A percentile compares a stretch with the other conserved stretches of the same genome.
phyloP scores from a whole-genome alignment of 179 eudicot genomes.

The Silene vulgaris region DNA sequence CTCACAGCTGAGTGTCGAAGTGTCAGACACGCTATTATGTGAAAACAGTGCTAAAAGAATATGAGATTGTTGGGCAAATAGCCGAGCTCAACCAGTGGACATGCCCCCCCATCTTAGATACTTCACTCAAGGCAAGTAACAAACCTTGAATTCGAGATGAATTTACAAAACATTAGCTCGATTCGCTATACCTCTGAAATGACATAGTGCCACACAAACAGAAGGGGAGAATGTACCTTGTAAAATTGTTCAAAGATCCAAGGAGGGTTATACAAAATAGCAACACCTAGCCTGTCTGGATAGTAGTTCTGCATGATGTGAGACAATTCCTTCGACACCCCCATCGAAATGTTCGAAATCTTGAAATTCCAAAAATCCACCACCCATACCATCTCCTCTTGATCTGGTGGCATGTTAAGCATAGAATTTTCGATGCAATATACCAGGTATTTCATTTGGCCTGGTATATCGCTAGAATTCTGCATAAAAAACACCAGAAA shows the following conservation, averaged over 20 bases:
- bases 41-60: no score
- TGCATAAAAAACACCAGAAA: conserved; percentile 36
- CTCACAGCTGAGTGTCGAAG: no score
- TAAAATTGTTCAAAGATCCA: conserved; percentile 82
- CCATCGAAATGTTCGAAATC: conserved; percentile 57
- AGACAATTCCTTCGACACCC: conserved; percentile 67
- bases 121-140: no score
- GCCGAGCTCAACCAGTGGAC: no score
- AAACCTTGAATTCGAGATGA: no score
- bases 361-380: conserved; percentile 72
- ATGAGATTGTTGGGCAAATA: no score
- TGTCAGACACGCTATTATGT: no score
- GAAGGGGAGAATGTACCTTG: conserved; percentile 39
- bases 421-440: conserved; percentile 92
- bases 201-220: background rate
- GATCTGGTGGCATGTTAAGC: conserved; percentile 54
- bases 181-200: no score
- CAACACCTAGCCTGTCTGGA: conserved; percentile 83
- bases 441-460: conserved; percentile 73
- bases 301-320: conserved; percentile 69
- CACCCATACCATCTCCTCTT: conserved; percentile 92
- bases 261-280: conserved; percentile 74
- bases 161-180: no score
- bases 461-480: conserved; percentile 64
- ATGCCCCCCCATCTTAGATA: no score